Conservation (phyloP, 768 basidiomycete species). For the Hydnomerulius pinastri region DNA sequence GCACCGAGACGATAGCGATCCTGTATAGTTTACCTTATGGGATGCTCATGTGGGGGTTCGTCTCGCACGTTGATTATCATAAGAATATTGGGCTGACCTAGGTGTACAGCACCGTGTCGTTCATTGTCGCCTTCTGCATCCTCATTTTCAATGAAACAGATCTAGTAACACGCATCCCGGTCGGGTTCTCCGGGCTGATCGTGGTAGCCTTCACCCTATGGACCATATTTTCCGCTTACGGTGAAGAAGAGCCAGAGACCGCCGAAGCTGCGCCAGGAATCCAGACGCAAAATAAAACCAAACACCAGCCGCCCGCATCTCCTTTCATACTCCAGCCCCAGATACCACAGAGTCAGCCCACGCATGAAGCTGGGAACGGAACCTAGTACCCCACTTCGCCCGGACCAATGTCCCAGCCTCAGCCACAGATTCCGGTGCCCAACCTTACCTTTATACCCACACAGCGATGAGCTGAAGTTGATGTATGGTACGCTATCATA, state of each 20-base stretch:
- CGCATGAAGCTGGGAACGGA: too few relatives aligned
- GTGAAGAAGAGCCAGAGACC: not conserved
- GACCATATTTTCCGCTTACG: not conserved
- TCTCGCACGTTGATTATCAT: not conserved
- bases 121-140: not conserved
- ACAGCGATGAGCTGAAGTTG: too few relatives aligned
- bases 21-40: slow-evolving; percentile 35
- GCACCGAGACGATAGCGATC: slow-evolving; percentile 31
- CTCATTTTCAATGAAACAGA: not conserved
- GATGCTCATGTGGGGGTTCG: slow-evolving; percentile 33
- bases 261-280: not conserved
- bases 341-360: too few relatives aligned
- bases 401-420: too few relatives aligned
- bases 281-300: not conserved
- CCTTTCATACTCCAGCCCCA: too few relatives aligned
- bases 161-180: not conserved
- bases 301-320: too few relatives aligned
- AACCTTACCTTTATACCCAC: too few relatives aligned
- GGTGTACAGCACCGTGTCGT: not conserved
- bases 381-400: too few relatives aligned
- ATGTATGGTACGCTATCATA: too few relatives aligned
- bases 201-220: not conserved
- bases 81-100: not conserved
- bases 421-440: too few relatives aligned
- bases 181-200: not conserved